A percentile compares a stretch with the other conserved stretches of the same genome.
phyloP scores from a whole-genome alignment of 2,329 filamentous ascomycete species.

The Colletotrichum australisinense region DNA sequence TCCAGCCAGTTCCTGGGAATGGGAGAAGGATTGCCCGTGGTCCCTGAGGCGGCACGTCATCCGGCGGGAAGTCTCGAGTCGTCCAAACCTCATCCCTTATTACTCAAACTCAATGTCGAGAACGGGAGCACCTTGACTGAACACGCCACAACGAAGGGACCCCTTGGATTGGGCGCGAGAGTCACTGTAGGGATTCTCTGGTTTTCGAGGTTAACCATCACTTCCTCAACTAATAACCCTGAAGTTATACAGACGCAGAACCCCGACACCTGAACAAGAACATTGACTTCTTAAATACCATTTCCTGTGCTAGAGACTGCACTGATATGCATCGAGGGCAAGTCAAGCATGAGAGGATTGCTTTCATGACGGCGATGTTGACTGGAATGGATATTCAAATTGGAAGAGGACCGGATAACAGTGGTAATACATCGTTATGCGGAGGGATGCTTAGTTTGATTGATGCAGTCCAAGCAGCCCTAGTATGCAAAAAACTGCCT shows the following conservation, averaged over 20 bases:
- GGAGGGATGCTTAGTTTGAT: neutral
- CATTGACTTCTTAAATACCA: neutral
- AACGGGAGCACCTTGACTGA: neutral
- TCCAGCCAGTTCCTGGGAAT: neutral
- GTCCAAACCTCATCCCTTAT: conserved; percentile 11
- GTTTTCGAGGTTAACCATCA: neutral
- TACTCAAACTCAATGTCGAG: conserved; percentile 19
- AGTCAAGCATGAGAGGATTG: neutral
- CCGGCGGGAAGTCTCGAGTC: conserved; percentile 12
- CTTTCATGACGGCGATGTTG: neutral
- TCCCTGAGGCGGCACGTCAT: conserved; percentile 16
- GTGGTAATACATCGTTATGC: neutral
- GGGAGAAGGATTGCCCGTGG: conserved; percentile 1
- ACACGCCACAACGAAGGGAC: neutral
- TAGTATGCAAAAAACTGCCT: neutral
- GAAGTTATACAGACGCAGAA: neutral
- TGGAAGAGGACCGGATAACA: neutral
- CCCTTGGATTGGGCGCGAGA: neutral
- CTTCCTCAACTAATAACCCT: neutral
- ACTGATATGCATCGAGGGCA: neutral
- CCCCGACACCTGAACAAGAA: neutral
- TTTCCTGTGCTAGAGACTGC: neutral
- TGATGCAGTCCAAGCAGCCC: neutral
- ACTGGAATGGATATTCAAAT: neutral
- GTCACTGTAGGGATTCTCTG: neutral